Evolutionary conservation across 2,329 filamentous ascomycete species (phyloP).

Genomic region (Calonectria crousiana): DNA sequence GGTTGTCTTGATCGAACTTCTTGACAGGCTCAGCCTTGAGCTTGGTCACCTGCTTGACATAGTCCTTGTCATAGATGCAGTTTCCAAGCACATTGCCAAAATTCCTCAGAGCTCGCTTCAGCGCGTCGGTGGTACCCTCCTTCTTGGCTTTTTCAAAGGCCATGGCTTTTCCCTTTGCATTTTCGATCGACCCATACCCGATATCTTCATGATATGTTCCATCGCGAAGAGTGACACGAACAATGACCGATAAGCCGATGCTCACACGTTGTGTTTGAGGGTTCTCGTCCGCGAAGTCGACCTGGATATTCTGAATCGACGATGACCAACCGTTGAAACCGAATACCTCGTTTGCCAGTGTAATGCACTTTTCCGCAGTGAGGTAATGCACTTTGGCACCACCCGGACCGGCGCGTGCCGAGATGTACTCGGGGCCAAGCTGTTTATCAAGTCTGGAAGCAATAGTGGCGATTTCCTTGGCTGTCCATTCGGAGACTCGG

Average conservation of each 20-base stretch:
- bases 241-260: constrained; percentile 88
- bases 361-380: constrained; percentile 96
- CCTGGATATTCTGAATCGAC: constrained; percentile 92
- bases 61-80: constrained; percentile 97
- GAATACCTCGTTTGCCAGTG: constrained; percentile 93
- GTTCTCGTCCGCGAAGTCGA: constrained; percentile 95
- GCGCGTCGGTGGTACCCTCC: constrained; percentile 92
- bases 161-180: constrained; percentile 92
- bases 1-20: constrained; percentile 81
- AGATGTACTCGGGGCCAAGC: constrained; percentile 96
- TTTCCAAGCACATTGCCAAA: constrained; percentile 99
- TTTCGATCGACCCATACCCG: constrained; percentile 96
- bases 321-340: constrained; percentile 99
- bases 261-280: constrained; percentile 82
- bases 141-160: constrained; percentile 99
- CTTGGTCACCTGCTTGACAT: constrained; percentile 89
- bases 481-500: constrained; percentile 84
- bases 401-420: constrained; percentile 83
- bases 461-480: constrained; percentile 89
- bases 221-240: constrained; percentile 90
- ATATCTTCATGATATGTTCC: constrained; percentile 99
- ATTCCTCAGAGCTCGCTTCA: constrained; percentile 89
- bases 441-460: constrained; percentile 91
- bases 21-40: constrained; percentile 80
- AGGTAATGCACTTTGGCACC: constrained; percentile 93